Base-by-base conservation (phyloP, 139 green algal genomes). In the Monoraphidium neglectum region DNA sequence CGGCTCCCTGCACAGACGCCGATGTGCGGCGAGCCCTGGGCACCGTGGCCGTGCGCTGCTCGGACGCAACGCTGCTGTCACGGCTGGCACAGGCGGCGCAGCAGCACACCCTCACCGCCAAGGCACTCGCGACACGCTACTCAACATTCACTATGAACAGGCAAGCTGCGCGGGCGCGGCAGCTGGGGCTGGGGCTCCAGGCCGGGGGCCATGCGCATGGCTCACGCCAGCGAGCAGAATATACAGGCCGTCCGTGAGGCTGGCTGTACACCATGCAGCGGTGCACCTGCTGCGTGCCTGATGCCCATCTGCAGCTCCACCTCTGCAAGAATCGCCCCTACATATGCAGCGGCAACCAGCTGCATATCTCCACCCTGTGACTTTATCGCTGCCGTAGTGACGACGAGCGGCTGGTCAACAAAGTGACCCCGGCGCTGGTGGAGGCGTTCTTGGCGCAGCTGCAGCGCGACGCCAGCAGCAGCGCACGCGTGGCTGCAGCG, bases 81-180 rank as follows among this genome's bases (percentile, higher is more conserved):
- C 54, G 67, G 54, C 75, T 80, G 21, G 38, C 49, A 4, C 24
- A 54, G 16, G 75, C 75, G 54, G 75, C 75, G 13, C 36, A 21
- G 32, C 38, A 24, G 18, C 54, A 74, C 51, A 53, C 53, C 51
- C 75, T 80, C 16, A 69, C 37, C 13, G 38, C 65, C 2, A 69
- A 62, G 24, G 75, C 74, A 1, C 33, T 80, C 3, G 75, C 66
- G 0, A 63, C 30, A 30, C 63, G 51, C 23, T 35, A 74, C 16
- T 35, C n/a, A 2, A 65, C 75, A 4, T 72, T 62, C 35, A 36
- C 74, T 23, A 46, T 80, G 0, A 75, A 80, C 28, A 16, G 57
- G 75, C 75, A 8, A 12, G 33, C 63, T 12, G 43, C 43, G 43
- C 43, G 43, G 43, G 8, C n/a, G n/a, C n/a, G n/a, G n/a, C n/a